Percentiles rank a stretch among this genome's conserved stretches.
Conservation (phyloP, 2,329 filamentous ascomycete species). For the Penicillium sp. region DNA sequence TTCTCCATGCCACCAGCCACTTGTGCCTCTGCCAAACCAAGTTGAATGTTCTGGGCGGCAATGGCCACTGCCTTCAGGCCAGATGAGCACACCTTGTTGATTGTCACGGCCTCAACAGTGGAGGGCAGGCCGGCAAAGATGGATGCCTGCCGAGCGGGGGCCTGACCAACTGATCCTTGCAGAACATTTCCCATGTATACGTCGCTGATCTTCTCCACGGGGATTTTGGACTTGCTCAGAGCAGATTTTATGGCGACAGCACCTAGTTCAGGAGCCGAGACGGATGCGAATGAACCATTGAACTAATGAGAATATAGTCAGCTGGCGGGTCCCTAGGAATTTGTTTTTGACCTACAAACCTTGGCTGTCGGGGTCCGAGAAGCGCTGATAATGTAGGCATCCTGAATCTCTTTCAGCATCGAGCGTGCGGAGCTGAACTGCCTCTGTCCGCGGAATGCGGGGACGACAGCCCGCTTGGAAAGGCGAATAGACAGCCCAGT, state of each 20-base stretch:
- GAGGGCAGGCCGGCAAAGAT: conserved; percentile 83
- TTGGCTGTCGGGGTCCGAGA: conserved; percentile 87
- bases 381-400: conserved; percentile 92
- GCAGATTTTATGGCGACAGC: conserved; percentile 91
- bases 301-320: conserved; percentile 60
- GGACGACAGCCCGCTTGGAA: conserved; percentile 31
- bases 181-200: conserved; percentile 98
- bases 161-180: conserved; percentile 79
- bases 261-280: conserved; percentile 84
- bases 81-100: conserved; percentile 98
- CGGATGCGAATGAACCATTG: conserved; percentile 83
- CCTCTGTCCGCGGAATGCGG: conserved; percentile 49
- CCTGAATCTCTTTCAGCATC: conserved; percentile 68
- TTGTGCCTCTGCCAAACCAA: conserved; percentile 84
- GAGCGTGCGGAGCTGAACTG: conserved; percentile 55
- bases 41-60: conserved; percentile 90
- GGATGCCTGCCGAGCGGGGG: conserved; percentile 85
- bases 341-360: conserved; percentile 49
- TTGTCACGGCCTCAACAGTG: conserved; percentile 82
- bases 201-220: conserved; percentile 77
- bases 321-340: background rate
- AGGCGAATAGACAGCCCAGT: conserved; percentile 29
- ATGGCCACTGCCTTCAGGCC: conserved; percentile 89
- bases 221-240: conserved; percentile 80
- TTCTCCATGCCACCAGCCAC: conserved; percentile 97